Conservation (phyloP, 179 eudicot species). For the Drosera spatulata region DNA sequence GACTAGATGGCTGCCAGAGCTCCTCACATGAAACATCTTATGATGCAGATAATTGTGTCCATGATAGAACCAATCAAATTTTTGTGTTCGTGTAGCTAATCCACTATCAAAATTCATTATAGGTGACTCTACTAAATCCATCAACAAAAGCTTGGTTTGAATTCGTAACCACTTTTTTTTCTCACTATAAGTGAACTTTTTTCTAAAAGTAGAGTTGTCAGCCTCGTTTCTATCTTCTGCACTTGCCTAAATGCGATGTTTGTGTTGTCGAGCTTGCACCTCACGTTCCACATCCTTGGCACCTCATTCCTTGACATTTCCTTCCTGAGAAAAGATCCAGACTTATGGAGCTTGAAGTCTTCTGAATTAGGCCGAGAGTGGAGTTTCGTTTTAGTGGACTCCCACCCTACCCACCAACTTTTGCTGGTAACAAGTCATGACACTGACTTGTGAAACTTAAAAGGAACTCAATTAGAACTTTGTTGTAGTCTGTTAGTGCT, state of each 20-base stretch:
- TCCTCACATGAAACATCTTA: no score
- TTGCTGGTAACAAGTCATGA: background rate
- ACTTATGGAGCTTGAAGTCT: background rate
- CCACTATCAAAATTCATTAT: no score
- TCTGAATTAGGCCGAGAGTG: background rate
- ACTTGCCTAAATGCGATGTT: background rate
- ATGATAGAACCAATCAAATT: no score
- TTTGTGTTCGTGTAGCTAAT: no score
- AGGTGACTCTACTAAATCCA: no score
- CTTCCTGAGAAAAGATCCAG: background rate
- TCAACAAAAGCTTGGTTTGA: background rate
- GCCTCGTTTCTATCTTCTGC: background rate
- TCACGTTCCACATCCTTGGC: constrained; percentile 21
- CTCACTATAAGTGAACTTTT: background rate
- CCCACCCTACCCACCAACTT: constrained; percentile 26
- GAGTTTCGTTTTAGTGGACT: constrained; percentile 21
- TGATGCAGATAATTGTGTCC: no score
- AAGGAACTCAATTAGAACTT: no score
- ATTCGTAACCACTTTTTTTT: background rate
- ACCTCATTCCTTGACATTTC: constrained; percentile 4
- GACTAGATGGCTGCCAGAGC: no score
- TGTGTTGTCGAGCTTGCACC: constrained; percentile 12
- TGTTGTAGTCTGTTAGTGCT: background rate
- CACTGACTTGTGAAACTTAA: no score
- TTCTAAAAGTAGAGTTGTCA: background rate